These are phyloP conservation scores for Saccharomycopsis synnaedendra DNA, from an alignment of 805 yeast species.

Conservation along the genomic window DNA sequence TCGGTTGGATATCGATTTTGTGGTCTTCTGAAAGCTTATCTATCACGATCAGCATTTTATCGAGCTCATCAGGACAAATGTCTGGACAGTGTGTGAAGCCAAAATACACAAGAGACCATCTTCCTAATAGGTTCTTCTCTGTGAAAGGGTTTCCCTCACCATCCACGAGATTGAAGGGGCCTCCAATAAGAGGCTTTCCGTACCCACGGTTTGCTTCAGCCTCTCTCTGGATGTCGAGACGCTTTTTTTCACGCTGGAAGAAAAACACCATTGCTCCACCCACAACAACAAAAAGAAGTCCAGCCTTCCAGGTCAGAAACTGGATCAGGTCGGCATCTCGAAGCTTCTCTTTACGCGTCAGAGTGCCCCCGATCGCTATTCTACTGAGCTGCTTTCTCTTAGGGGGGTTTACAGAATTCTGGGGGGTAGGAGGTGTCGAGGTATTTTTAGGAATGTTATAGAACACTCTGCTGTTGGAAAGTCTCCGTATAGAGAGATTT, in stretches of 20 bases:
- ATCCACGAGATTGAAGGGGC: slow-evolving; percentile 69
- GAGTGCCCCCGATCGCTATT: slow-evolving; percentile 61
- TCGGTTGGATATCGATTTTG: slow-evolving; percentile 60
- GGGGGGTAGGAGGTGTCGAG: not conserved
- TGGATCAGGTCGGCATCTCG: slow-evolving; percentile 42
- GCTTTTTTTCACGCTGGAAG: slow-evolving; percentile 67
- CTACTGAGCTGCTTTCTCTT: slow-evolving; percentile 61
- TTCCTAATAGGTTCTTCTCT: slow-evolving; percentile 62
- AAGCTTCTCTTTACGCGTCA: slow-evolving; percentile 22
- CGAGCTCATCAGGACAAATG: slow-evolving; percentile 96
- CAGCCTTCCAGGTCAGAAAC: slow-evolving; percentile 79
- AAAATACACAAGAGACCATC: slow-evolving; percentile 80
- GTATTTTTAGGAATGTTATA: not conserved
- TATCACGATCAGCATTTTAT: slow-evolving; percentile 66
- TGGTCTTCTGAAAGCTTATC: slow-evolving; percentile 44
- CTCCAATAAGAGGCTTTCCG: slow-evolving; percentile 91
- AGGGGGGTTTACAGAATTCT: too few species aligned
- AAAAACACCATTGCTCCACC: slow-evolving; percentile 66
- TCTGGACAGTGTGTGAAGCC: slow-evolving; percentile 98
- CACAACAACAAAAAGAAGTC: slow-evolving; percentile 47
- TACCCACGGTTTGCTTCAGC: slow-evolving; percentile 80
- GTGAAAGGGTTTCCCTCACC: slow-evolving; percentile 65
- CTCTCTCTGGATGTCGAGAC: slow-evolving; percentile 60
- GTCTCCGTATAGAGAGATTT: too few species aligned
- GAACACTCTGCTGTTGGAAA: not conserved